Evolutionary conservation across 2,329 filamentous ascomycete species (phyloP), one percentile per base, ranked within the genome.

Genomic region (Moelleriella libera): DNA sequence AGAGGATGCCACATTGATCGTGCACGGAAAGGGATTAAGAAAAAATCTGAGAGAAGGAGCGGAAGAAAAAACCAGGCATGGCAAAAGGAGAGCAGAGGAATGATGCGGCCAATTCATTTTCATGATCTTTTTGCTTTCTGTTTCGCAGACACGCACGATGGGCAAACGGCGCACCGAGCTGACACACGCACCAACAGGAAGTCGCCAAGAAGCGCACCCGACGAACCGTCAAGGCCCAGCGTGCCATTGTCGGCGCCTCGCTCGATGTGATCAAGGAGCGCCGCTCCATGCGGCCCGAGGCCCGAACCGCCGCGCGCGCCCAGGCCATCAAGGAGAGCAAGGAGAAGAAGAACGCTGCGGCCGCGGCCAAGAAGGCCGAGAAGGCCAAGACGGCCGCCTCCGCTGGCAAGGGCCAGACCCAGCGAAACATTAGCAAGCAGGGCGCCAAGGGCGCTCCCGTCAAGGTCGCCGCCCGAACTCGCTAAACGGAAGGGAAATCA

Each of bases 231-330:
- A 98, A 98, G 86, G 72, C 86, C 71, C 92, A 98, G 82, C 89
- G 92, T 79, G 90, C 85, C 68, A 94, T 98, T 72, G 92, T 98
- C 62, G 92, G 92, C 81, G 92, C 92, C 61, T 96, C 92, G 56
- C 89, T 98, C 72, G 92, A 98, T 70, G 88, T 97, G 67, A 97
- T 98, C 82, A 97, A 96, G 84, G 92, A 98, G 83, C 88, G 88
- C 76, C 89, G 92, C 67, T 72, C 80, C 63, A 83, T 88, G 80
- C 88, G 92, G 71, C 92, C 92, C 62, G 92, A 97, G 78, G 90
- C 88, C 68, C 89, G 92, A 69, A 78, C 82, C 63, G 92, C 92
- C 64, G 89, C 88, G 67, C 90, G 92, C 67, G 75, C 78, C 60
- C 76, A 82, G 61, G 90, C 92, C 70, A 89, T 97, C 76, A 90